Evolutionary conservation across 192 early-diverging fungal genomes (phyloP).

Genomic region (Podila clonocystis): DNA sequence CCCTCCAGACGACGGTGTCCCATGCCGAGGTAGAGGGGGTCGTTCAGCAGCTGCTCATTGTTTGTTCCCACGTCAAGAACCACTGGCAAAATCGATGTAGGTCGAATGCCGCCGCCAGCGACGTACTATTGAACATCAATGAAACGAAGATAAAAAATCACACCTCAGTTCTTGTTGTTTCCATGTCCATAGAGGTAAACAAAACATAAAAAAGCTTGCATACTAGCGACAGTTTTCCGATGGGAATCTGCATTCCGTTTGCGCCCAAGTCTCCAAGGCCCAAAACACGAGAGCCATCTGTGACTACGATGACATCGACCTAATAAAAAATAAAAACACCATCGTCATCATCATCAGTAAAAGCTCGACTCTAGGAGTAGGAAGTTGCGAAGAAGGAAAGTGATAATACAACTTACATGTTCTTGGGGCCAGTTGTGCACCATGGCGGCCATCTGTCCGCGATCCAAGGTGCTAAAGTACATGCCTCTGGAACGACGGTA

Average conservation of each 20-base stretch:
- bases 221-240: conserved; percentile 82
- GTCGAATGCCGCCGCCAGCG: conserved; percentile 88
- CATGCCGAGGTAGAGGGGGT: conserved; percentile 91
- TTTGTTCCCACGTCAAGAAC: conserved; percentile 93
- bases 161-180: no score
- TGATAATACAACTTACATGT: conserved; percentile 36
- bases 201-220: not conserved
- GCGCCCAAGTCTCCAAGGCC: conserved; percentile 95
- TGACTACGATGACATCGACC: conserved; percentile 76
- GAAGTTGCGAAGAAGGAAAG: not conserved
- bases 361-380: not conserved
- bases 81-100: conserved; percentile 87
- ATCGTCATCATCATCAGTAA: not conserved
- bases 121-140: conserved; percentile 74
- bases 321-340: conserved; percentile 7
- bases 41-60: conserved; percentile 79
- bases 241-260: conserved; percentile 95
- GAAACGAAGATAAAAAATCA: not conserved
- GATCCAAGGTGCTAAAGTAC: conserved; percentile 63
- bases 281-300: conserved; percentile 93
- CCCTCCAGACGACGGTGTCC: conserved; percentile 71
- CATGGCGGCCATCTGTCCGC: conserved; percentile 65
- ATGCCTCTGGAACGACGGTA: conserved; percentile 64
- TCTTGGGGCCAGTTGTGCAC: conserved; percentile 67
- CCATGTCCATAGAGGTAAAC: no score